Conservation (phyloP, 305 asterid genomes). For the Fraxinus albicans region DNA sequence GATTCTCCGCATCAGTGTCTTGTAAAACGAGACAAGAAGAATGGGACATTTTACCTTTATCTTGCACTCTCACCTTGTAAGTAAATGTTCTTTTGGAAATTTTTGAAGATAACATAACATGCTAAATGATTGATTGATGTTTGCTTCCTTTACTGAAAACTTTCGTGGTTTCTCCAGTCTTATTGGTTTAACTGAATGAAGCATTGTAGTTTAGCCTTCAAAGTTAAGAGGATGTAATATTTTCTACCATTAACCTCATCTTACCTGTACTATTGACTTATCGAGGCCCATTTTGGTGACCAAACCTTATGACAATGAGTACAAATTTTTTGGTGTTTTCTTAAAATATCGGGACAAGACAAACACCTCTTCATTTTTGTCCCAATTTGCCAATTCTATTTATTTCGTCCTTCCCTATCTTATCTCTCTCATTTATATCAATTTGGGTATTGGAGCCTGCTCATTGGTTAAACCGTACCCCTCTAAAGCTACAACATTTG, state of each 20-base stretch:
- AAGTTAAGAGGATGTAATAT: not conserved
- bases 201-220: not conserved
- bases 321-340: not conserved
- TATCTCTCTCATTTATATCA: not conserved
- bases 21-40: constrained; percentile 94
- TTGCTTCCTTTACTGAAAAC: constrained; percentile 4
- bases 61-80: constrained; percentile 83
- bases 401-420: not conserved
- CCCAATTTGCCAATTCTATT: not conserved
- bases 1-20: constrained; percentile 78
- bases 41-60: constrained; percentile 66
- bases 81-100: constrained; percentile 28
- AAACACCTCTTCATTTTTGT: not conserved
- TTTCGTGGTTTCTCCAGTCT: not conserved
- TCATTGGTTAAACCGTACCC: not conserved
- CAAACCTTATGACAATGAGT: not conserved
- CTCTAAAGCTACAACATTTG: not conserved
- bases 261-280: constrained; percentile 25
- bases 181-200: constrained; percentile 9
- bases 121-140: constrained; percentile 2
- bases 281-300: not conserved
- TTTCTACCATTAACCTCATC: not conserved
- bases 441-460: not conserved
- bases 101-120: constrained; percentile 11
- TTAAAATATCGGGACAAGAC: not conserved